Percentiles rank a stretch among this genome's conserved stretches.
Conservation (phyloP, 75 land plant genomes). For the Gnetum montanum region DNA sequence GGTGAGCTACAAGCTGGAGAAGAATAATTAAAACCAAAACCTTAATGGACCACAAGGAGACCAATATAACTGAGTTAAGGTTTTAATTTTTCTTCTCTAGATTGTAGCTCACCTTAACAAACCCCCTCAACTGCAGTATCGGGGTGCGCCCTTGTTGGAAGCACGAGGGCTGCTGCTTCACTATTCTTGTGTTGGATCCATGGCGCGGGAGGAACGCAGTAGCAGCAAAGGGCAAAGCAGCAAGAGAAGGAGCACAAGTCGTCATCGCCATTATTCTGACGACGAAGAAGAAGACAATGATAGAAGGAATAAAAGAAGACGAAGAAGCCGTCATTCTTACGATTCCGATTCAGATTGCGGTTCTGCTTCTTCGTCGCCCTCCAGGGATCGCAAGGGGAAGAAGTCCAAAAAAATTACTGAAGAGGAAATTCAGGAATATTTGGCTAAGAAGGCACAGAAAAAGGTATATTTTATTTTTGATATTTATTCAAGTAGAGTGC, state of each 20-base stretch:
- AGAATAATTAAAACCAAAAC: too few species aligned
- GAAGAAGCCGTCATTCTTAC: not conserved
- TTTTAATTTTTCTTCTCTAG: too few species aligned
- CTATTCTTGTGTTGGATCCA: not conserved
- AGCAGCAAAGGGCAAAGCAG: not conserved
- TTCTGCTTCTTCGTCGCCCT: constrained; percentile 2
- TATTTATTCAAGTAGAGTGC: not conserved
- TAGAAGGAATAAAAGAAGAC: not conserved
- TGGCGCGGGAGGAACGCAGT: not conserved
- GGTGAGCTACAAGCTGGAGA: too few species aligned
- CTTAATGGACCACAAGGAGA: too few species aligned
- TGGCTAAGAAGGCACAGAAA: constrained; percentile 72
- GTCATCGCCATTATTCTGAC: not conserved
- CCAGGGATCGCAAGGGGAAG: constrained; percentile 8
- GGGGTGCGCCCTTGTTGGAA: too few species aligned
- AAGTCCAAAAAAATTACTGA: constrained; percentile 39
- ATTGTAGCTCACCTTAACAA: too few species aligned
- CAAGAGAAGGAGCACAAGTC: constrained; percentile 1
- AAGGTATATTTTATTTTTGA: constrained; percentile 28
- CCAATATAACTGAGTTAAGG: too few species aligned
- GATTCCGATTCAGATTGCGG: constrained; percentile 9
- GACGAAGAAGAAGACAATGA: not conserved
- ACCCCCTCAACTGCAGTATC: too few species aligned
- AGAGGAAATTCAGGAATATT: constrained; percentile 65
- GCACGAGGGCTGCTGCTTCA: too few species aligned